These are phyloP conservation scores for Neophaeococcomyces aloes DNA, from an alignment of 2,329 filamentous ascomycete species.

Conservation along the genomic window DNA sequence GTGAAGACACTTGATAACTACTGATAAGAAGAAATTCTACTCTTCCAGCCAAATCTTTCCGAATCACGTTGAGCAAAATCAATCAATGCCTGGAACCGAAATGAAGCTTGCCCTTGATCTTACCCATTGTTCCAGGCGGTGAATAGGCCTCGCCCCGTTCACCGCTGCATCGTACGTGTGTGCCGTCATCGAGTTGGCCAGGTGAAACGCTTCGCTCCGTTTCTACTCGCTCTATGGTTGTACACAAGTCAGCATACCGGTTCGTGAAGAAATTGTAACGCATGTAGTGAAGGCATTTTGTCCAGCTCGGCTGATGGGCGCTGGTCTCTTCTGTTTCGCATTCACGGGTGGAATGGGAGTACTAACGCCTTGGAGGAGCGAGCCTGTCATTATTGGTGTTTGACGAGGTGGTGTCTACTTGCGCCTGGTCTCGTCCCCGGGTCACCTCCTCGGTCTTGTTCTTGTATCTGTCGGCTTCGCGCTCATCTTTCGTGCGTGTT, in stretches of 20 bases:
- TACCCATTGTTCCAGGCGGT: conserved; percentile 11
- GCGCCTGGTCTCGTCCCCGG: conserved; percentile 1
- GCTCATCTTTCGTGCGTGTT: conserved; percentile 6
- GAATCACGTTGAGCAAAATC: no score
- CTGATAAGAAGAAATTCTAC: no score
- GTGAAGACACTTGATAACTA: no score
- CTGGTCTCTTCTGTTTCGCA: background rate
- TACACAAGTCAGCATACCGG: background rate
- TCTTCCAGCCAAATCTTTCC: no score
- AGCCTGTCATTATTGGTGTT: background rate
- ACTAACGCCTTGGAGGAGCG: background rate
- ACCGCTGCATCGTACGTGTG: conserved; percentile 17
- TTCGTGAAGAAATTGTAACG: conserved; percentile 3
- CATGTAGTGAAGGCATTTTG: background rate
- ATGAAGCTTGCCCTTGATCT: conserved; percentile 17
- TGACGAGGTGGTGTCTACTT: background rate
- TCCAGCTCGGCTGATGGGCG: background rate
- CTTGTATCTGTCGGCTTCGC: background rate
- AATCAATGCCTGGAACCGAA: conserved; percentile 5
- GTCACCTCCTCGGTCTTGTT: background rate
- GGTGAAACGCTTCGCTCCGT: conserved; percentile 18
- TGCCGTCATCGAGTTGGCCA: conserved; percentile 18
- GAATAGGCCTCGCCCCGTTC: conserved; percentile 18
- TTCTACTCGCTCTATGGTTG: background rate
- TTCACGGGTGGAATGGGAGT: background rate